Base-by-base conservation (phyloP, 208 protist genomes). In the Acanthamoeba healyi region DNA sequence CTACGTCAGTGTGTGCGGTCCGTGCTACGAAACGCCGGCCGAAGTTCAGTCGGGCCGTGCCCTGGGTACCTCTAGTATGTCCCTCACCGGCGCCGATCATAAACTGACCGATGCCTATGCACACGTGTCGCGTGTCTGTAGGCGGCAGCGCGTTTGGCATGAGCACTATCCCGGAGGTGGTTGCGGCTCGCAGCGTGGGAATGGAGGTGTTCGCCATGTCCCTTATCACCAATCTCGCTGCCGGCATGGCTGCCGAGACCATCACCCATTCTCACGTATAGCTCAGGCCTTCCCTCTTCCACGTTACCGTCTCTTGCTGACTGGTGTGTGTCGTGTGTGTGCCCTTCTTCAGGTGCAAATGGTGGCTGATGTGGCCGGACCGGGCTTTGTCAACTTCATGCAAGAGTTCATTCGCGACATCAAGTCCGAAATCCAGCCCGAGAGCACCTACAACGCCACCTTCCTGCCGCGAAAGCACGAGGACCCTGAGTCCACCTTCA, bases 141-240 rank as follows among this genome's bases (percentile, higher is more conserved):
- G 92, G 81, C 15, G 86, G 17, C 36, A 77, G 58, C 44, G 86
- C 88, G 22, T 95, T 95, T n/a, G 94, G 94, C 36, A 95, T 95
- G 94, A 95, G 94, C 81, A 95, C 94, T 1, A 54, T 95, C 22
- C 94, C 94, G 22, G 94, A 95, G 65, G 63, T 79, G 6, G 32
- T 89, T 1, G 94, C 89, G 10, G 94, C 86, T 4, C 17, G 29
- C 36, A 54, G 51, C 26, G 19, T 88, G 19, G 94, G 94, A 38
- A 91, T 95, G 74, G 94, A 95, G 88, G 87, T 94, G 26, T 95
- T 95, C 72, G 94, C 65, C 44, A 94, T 95, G 65, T 94, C 88
- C 19, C 58, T 95, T 32, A 95, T 95, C 49, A 95, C 94, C 36
- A 95, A 95, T 63, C 74, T 95, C 54, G 94, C 94, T n/a, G 94